Base-by-base conservation (phyloP, 176 grass and related monocot species). In the Elaeis guineensis region DNA sequence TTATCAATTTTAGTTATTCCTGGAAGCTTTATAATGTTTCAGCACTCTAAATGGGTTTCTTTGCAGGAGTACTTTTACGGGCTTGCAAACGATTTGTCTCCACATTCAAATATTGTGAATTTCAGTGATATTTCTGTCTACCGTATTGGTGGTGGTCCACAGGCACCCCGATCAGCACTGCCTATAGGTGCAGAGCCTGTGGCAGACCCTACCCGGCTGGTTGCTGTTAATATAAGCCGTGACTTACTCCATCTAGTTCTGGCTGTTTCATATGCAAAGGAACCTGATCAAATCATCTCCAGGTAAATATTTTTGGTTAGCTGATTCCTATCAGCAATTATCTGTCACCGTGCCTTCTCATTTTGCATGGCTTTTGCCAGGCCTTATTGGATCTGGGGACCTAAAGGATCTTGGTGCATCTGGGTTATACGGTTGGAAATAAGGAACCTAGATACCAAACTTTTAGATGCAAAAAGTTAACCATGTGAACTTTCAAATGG, bases 1-100 rank as follows among this genome's bases (percentile, higher is more conserved):
- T 14, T 44, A 14, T 44, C 35, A 44, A 44, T 44, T 44, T 44
- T 11, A 44, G 3, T 12, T 44, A 2, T 44, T 44, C 11, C 9
- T 44, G 11, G 7, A 44, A 44, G 2, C 35, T 44, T 44, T 14
- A 44, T 44, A 44, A 12, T 12, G 11, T 44, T 44, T 44, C 35
- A 44, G 9, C 35, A 44, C 35, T 30, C 25, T 21, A 67, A 16
- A 3, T 39, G 50, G 21, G 7, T 68, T 52, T 68, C 14, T 61
- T 66, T 71, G 21, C 69, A 92, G 93, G 93, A 98, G 72, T 98
- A 98, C 55, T 98, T 98, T 66, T 98, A 98, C 44, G 93, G 93
- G 32, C 80, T 87, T 63, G 52, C 79, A 67, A 98, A 92, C 72
- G 93, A 98, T 82, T 59, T 98, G 8, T 89, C 93, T 25, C 87